phyloP scores from a whole-genome alignment of 1,139 yeast species.

The Pneumocystis sp. region DNA sequence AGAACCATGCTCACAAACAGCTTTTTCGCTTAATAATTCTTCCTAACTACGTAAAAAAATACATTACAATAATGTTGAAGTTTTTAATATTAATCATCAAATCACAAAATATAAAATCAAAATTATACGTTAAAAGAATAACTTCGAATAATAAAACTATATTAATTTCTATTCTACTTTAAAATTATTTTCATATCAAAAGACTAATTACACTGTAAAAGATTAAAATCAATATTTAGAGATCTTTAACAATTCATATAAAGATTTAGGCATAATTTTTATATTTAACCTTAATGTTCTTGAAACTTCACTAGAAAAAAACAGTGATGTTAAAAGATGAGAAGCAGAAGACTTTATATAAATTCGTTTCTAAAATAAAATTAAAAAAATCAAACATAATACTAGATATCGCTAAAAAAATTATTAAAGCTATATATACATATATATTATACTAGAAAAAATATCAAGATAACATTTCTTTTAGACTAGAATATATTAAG shows the following conservation, averaged over 20 bases:
- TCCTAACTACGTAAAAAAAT: constrained; percentile 98
- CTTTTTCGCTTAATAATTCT: constrained; percentile 28
- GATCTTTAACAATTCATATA: constrained; percentile 1
- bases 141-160: constrained; percentile 54
- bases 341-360: constrained; percentile 46
- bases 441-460: neutral
- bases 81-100: constrained; percentile 24
- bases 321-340: constrained; percentile 69
- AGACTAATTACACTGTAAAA: neutral
- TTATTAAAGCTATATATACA: neutral
- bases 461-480: neutral
- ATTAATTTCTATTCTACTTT: constrained; percentile 4
- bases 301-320: constrained; percentile 21
- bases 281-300: constrained; percentile 4
- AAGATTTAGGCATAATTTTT: neutral
- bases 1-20: neutral
- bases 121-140: constrained; percentile 43
- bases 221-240: neutral
- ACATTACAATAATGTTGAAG: constrained; percentile 85
- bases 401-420: neutral
- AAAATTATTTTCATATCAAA: no score
- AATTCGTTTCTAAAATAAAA: constrained; percentile 23
- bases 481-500: constrained; percentile 15
- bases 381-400: neutral
- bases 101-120: neutral